Percentiles rank a stretch among this genome's conserved stretches.
phyloP scores from a whole-genome alignment of 345 rosid genomes.

The Salix koriyanagi region DNA sequence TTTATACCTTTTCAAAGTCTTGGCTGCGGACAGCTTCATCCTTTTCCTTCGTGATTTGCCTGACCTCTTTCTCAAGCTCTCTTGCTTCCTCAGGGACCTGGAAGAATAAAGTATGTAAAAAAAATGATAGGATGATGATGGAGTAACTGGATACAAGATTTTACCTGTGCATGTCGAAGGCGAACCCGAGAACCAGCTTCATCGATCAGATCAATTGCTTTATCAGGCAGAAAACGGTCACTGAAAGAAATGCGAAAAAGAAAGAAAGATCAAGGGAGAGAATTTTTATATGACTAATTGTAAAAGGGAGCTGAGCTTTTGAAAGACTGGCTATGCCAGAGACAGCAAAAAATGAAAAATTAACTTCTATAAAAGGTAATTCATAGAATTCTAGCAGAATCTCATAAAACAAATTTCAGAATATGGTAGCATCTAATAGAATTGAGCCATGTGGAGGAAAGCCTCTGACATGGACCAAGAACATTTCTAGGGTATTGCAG shows the following conservation, averaged over 20 bases:
- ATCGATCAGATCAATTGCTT: conserved; percentile 97
- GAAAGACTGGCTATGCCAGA: background rate
- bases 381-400: background rate
- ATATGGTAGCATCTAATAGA: background rate
- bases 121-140: background rate
- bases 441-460: background rate
- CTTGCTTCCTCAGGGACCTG: conserved; percentile 98
- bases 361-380: background rate
- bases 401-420: background rate
- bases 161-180: conserved; percentile 89
- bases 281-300: background rate
- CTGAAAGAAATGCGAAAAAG: conserved; percentile 32
- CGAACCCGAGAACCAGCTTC: conserved; percentile 99
- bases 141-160: conserved; percentile 10
- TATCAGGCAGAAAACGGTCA: conserved; percentile 97
- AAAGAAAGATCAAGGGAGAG: background rate
- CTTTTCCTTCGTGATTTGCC: conserved; percentile 90
- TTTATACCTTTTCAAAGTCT: conserved; percentile 86
- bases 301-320: background rate
- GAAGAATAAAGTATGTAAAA: background rate
- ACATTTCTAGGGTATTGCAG: background rate
- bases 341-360: background rate
- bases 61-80: conserved; percentile 93
- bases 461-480: background rate
- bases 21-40: conserved; percentile 92